A percentile compares a stretch with the other conserved stretches of the same genome.
Conservation (phyloP, 805 yeast genomes). For the Metschnikowia borealis region DNA sequence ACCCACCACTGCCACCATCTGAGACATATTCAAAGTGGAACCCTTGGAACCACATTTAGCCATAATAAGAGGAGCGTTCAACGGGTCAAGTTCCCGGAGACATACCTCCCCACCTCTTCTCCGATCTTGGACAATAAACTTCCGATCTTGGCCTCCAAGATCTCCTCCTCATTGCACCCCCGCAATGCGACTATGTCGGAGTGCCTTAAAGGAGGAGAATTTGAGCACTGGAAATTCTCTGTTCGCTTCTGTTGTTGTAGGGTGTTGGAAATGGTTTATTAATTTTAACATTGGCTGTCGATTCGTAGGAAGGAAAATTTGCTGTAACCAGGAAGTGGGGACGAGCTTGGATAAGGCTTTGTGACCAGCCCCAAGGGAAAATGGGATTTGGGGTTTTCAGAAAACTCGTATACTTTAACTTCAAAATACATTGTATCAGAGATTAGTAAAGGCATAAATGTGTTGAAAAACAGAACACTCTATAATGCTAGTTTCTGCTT, state of each 20-base stretch:
- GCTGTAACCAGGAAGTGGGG: slow-evolving; percentile 70
- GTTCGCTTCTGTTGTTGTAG: slow-evolving; percentile 40
- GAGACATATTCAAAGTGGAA: slow-evolving; percentile 95
- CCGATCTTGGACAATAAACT: slow-evolving; percentile 94
- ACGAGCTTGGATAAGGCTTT: slow-evolving; percentile 64
- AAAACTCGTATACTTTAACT: slow-evolving; percentile 36
- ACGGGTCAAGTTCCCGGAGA: slow-evolving; percentile 80
- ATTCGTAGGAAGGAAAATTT: slow-evolving; percentile 70
- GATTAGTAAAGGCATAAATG: too few relatives aligned
- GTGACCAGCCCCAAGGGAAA: slow-evolving; percentile 67
- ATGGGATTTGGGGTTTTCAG: slow-evolving; percentile 38
- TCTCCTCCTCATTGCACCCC: slow-evolving; percentile 98
- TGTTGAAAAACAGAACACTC: too few relatives aligned
- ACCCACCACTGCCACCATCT: slow-evolving; percentile 99
- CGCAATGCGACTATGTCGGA: slow-evolving; percentile 56
- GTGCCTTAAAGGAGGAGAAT: slow-evolving; percentile 50
- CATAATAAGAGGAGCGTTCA: slow-evolving; percentile 97
- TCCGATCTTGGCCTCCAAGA: slow-evolving; percentile 95
- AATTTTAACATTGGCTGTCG: slow-evolving; percentile 65
- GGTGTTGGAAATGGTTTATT: slow-evolving; percentile 58
- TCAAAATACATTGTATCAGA: slow-evolving; percentile 60
- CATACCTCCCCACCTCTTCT: slow-evolving; percentile 99
- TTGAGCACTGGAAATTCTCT: slow-evolving; percentile 40
- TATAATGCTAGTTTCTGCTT: too few relatives aligned
- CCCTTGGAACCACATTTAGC: slow-evolving; percentile 99